phyloP scores from a whole-genome alignment of 805 yeast genomes.

The Candida hungchunana region DNA sequence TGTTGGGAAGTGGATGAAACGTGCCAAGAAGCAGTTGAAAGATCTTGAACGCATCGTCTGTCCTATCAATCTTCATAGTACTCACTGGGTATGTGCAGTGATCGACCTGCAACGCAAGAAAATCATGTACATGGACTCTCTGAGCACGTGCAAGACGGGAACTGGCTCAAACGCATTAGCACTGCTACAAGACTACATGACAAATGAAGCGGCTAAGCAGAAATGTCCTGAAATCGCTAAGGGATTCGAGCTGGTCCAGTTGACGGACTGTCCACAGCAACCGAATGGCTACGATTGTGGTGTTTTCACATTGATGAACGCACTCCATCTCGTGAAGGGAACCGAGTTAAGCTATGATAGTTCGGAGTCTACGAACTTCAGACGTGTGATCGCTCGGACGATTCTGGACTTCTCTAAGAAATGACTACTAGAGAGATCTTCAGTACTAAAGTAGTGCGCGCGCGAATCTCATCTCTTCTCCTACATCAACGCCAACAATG shows the following conservation, averaged over 20 bases:
- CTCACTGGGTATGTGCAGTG: conserved; percentile 91
- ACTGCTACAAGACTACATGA: conserved; percentile 56
- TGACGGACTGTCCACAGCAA: conserved; percentile 71
- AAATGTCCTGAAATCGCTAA: conserved; percentile 29
- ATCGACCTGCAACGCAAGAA: conserved; percentile 57
- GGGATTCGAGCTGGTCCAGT: conserved; percentile 29
- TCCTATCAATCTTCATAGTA: conserved; percentile 78
- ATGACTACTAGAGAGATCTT: not conserved
- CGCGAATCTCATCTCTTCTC: conserved; percentile 10
- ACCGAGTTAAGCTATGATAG: conserved; percentile 52
- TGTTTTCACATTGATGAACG: conserved; percentile 81
- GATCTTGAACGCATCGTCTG: conserved; percentile 63
- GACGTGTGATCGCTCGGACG: conserved; percentile 41
- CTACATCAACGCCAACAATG: too few species aligned
- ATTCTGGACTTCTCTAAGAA: conserved; percentile 12
- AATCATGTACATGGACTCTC: conserved; percentile 75
- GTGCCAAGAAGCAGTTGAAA: conserved; percentile 64
- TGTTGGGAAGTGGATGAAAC: conserved; percentile 81
- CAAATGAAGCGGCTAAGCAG: conserved; percentile 57
- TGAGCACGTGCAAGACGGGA: conserved; percentile 40
- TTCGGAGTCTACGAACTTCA: conserved; percentile 60
- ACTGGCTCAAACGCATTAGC: conserved; percentile 37
- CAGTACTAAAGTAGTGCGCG: not conserved
- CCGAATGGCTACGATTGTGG: conserved; percentile 93
- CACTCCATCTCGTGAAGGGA: conserved; percentile 53